These are phyloP conservation scores for Candida piceae DNA, from an alignment of 805 yeast genomes.

Conservation along the genomic window DNA sequence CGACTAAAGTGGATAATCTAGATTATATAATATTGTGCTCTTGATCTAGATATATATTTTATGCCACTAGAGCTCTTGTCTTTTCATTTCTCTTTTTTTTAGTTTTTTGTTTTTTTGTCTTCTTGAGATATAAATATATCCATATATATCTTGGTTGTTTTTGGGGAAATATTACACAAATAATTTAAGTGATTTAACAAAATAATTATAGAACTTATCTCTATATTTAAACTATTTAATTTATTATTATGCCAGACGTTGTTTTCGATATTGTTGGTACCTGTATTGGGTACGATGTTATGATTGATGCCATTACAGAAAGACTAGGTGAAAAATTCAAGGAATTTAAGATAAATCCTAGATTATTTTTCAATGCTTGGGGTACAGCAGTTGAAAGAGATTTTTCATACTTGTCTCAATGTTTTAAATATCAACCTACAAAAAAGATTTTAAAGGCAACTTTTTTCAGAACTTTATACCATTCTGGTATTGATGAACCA, in stretches of 20 bases:
- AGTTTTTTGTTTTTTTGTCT: too few relatives aligned
- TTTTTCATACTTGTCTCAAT: slow-evolving; percentile 26
- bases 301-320: slow-evolving; percentile 18
- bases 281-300: slow-evolving; percentile 21
- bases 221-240: too few relatives aligned
- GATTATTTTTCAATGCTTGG: slow-evolving; percentile 18
- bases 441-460: slow-evolving; percentile 23
- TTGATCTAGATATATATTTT: too few relatives aligned
- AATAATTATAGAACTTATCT: too few relatives aligned
- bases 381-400: slow-evolving; percentile 84
- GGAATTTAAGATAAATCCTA: slow-evolving; percentile 11
- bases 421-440: slow-evolving; percentile 24
- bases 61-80: too few relatives aligned
- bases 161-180: too few relatives aligned
- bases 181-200: too few relatives aligned
- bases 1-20: too few relatives aligned
- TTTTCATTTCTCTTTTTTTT: too few relatives aligned
- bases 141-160: too few relatives aligned
- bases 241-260: slow-evolving; percentile 21
- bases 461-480: slow-evolving; percentile 23
- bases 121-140: too few relatives aligned
- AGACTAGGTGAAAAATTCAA: slow-evolving; percentile 17
- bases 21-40: too few relatives aligned
- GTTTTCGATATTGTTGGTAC: slow-evolving; percentile 27
- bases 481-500: slow-evolving; percentile 27